These are phyloP conservation scores for Stachybotrys chlorohalonatus DNA, from an alignment of 2,329 filamentous ascomycete species.

Conservation along the genomic window DNA sequence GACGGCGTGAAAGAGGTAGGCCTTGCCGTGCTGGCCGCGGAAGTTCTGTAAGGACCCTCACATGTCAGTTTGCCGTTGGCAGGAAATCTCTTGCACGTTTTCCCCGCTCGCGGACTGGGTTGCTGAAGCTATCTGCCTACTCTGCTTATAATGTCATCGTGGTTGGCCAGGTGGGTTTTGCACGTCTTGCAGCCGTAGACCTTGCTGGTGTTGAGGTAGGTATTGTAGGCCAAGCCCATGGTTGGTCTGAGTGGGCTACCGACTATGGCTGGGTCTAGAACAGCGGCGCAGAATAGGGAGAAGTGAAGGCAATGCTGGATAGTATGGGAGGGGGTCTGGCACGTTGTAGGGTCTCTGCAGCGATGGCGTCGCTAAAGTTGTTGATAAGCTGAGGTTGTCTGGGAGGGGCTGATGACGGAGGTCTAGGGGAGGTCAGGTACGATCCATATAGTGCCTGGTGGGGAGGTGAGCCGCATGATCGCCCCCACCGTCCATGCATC, in stretches of 20 bases:
- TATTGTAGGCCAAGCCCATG: constrained; percentile 89
- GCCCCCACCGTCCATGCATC: background rate
- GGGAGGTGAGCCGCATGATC: background rate
- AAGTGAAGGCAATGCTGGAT: too few species aligned
- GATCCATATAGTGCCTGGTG: background rate
- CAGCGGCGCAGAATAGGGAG: too few species aligned
- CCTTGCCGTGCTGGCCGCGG: constrained; percentile 95
- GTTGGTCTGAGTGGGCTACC: constrained; percentile 4
- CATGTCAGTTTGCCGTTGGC: constrained; percentile 2
- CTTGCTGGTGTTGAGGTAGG: constrained; percentile 76
- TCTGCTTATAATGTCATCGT: constrained; percentile 90
- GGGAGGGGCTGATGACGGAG: background rate
- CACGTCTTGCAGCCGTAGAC: constrained; percentile 92
- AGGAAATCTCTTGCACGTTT: background rate
- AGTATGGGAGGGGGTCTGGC: too few species aligned
- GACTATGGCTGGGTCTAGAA: too few species aligned
- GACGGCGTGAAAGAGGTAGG: constrained; percentile 88
- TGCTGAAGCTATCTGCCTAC: constrained; percentile 43
- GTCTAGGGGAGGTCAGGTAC: background rate
- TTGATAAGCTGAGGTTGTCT: background rate
- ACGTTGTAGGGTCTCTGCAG: too few species aligned
- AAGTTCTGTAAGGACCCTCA: constrained; percentile 61
- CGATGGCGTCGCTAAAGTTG: background rate
- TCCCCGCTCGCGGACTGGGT: background rate
- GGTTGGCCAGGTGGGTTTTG: constrained; percentile 91